Base-by-base conservation (phyloP, 2,329 filamentous ascomycete genomes). In the Talaromyces albobiverticillius region DNA sequence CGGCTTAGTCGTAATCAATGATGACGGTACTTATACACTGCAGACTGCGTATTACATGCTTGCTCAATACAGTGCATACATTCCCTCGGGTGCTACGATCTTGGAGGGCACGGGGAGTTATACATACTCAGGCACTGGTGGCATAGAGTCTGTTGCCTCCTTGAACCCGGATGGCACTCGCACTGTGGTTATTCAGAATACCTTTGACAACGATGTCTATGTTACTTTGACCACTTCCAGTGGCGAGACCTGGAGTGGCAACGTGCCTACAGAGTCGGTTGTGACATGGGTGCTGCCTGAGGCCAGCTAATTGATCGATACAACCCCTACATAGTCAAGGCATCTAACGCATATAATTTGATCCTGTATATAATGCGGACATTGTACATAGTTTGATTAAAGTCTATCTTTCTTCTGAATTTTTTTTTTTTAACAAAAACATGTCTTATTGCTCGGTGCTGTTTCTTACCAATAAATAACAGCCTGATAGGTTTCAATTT, bases 111-210 rank as follows among this genome's bases (percentile, higher is more conserved):
- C 51, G 2, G 45, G 45, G 34, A 47, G 51, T 26, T 20, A 32
- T n/a, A 47, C 43, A n/a, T 34, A 23, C 32, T 9, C 20, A 11
- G 32, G 26, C 25, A 1, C 6, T 10, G 51, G 51, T 7, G 51
- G 42, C 38, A 42, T 53, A 18, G n/a, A 47, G 43, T 53, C 43
- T 41, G 45, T 53, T 42, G 51, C 51, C 16, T 53, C 51, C 18
- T 34, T 53, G 18, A 53, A 53, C 16, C 51, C 51, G n/a, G 51
- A 53, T 20, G 51, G 43, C 13, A 53, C 51, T 25, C 51, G 51
- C 16, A 47, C 51, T 6, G 51, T 53, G 13, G 51, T 53, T 18
- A 47, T 53, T 31, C 23, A 53, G 26, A 53, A 53, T 20, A 53
- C 51, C 11, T 42, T 53, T 14, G 25, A 22, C 13, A 29, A 42